Evolutionary conservation across 2,329 filamentous ascomycete genomes (phyloP), one percentile per base, ranked within the genome.

Genomic region (Aureobasidium sp.): DNA sequence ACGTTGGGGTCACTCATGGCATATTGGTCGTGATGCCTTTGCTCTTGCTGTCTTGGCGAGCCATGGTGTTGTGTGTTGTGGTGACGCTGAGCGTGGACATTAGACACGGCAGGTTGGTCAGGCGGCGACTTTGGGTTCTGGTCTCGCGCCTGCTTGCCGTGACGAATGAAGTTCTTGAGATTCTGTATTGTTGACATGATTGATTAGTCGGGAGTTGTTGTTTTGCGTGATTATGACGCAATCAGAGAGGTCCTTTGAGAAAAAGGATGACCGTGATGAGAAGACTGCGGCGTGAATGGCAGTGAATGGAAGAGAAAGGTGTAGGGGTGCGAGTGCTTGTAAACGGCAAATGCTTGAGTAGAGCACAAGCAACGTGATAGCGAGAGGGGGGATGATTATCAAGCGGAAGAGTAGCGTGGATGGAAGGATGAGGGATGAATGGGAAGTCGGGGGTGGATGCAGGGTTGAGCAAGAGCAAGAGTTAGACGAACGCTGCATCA

Each of bases 141-240:
- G 66, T 80, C 82, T 68, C 91, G 89, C 69, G 91, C 93, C 82
- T 96, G 91, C 81, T 97, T 97, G 77, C 93, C 93, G 81, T 97
- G 93, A 68, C 93, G 90, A 78, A 97, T 94, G 78, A 97, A 95
- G 78, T 97, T 97, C 79, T 97, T 97, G 70, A 97, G 85, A 74
- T 94, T 94, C 80, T 97, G 93, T 79, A 97, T 96, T 51, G 84
- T 84, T 70, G 82, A 85, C 84, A 87, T 87, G 71, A 62, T 76
- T 71, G 39, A 44, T 61, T 55, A 62, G 51, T 47, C 10, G 41
- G 34, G 27, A 44, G 48, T 32, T 39, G 51, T 44, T 36, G 58
- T 13, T 37, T 13, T 37, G 34, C 34, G 34, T 37, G 12, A 27
- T 23, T 13, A 17, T 61, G 48, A 55, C 41, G 42, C 37, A 48